Evolutionary conservation across 1,284 basidiomycete species (phyloP).

Genomic region (Cutaneotrichosporon spelunceum): DNA sequence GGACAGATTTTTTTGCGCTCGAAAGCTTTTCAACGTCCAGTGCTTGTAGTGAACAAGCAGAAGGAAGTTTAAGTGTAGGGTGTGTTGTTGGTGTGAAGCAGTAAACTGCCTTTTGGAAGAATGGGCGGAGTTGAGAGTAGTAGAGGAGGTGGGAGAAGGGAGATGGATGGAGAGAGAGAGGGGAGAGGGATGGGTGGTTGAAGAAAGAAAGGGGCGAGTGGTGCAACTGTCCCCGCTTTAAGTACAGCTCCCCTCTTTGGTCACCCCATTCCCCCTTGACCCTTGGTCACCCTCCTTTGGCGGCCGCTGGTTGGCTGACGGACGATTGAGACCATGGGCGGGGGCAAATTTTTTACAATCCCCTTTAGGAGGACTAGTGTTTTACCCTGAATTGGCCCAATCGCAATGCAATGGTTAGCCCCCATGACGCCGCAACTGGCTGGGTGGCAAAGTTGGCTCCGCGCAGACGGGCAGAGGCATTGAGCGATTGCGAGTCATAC

Average conservation of each 20-base stretch:
- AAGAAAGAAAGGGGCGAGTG: slow-evolving; percentile 8
- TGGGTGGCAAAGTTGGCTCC: no score
- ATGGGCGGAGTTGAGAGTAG: slow-evolving; percentile 13
- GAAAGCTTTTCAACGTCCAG: slow-evolving; percentile 6
- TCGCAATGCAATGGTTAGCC: neutral
- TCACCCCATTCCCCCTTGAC: no score
- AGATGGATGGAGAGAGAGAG: neutral
- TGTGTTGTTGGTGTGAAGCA: slow-evolving; percentile 1
- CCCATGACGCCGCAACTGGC: neutral
- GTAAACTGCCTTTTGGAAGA: slow-evolving; percentile 4
- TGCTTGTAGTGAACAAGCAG: slow-evolving; percentile 1
- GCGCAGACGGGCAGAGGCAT: no score
- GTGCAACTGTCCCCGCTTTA: slow-evolving; percentile 7
- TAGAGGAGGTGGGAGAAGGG: neutral
- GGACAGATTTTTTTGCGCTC: slow-evolving; percentile 2
- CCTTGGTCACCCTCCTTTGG: neutral
- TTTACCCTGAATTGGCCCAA: neutral
- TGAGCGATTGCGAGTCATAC: no score
- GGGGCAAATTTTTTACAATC: neutral
- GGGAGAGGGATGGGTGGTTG: neutral
- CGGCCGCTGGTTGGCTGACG: neutral
- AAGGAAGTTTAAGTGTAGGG: neutral
- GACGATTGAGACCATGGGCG: neutral
- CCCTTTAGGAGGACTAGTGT: neutral
- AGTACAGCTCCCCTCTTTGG: neutral